Percentiles rank a stretch among this genome's conserved stretches.
These are phyloP conservation scores for Carex arenaria DNA, from an alignment of 202 grass and related monocot genomes.

Conservation along the genomic window DNA sequence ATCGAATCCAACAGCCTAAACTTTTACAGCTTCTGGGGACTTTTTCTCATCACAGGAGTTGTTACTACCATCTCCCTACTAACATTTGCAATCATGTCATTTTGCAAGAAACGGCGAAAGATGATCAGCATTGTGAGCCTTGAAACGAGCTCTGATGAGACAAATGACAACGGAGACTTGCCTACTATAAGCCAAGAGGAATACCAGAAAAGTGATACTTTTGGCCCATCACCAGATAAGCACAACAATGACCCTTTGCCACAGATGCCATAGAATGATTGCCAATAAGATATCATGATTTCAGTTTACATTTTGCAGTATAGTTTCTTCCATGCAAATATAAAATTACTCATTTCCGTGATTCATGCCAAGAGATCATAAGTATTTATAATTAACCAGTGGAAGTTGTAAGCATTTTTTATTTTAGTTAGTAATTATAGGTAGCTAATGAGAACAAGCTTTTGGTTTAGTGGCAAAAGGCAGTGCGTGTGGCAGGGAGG, in stretches of 20 bases:
- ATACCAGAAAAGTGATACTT: background rate
- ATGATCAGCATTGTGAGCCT: too few relatives aligned
- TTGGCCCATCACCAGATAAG: background rate
- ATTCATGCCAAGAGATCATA: too few relatives aligned
- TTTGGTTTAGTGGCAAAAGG: too few relatives aligned
- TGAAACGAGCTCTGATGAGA: background rate
- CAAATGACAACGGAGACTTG: background rate
- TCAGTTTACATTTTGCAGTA: too few relatives aligned
- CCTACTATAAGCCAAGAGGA: background rate
- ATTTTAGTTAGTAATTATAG: too few relatives aligned
- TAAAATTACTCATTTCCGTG: too few relatives aligned
- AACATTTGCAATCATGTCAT: conserved; percentile 13
- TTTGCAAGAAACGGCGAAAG: conserved; percentile 1
- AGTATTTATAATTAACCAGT: too few relatives aligned
- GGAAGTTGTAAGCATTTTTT: too few relatives aligned
- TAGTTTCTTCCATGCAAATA: too few relatives aligned
- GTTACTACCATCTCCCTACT: conserved; percentile 30
- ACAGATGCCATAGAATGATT: background rate
- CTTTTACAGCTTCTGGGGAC: conserved; percentile 45
- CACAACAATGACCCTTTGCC: background rate
- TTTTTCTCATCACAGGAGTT: conserved; percentile 47
- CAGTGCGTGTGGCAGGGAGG: too few relatives aligned
- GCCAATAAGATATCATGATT: background rate
- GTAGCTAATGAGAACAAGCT: too few relatives aligned
- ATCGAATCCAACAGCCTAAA: conserved; percentile 28